phyloP scores from a whole-genome alignment of 257 asterid genomes.

The Solanum etuberosum region DNA sequence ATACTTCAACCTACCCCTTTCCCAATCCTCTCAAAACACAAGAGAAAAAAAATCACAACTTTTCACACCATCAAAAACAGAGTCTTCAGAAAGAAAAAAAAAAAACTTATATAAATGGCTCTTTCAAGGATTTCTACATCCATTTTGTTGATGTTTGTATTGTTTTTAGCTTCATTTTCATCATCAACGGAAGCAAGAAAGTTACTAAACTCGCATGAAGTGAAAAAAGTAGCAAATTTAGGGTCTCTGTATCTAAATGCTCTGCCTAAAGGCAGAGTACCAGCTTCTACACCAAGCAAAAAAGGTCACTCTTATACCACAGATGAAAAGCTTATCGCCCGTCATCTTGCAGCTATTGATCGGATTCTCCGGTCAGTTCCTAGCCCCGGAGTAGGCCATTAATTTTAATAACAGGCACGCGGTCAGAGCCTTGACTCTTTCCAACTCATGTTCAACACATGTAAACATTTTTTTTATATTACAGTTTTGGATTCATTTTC shows the following conservation, averaged over 20 bases:
- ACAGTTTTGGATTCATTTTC: conserved; percentile 2
- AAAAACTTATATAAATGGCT: background rate
- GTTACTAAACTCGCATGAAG: background rate
- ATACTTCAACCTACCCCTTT: background rate
- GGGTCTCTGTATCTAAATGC: conserved; percentile 23
- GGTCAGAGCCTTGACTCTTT: background rate
- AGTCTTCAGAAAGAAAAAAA: background rate
- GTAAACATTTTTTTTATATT: background rate
- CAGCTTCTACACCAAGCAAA: conserved; percentile 38
- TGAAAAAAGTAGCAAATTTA: background rate
- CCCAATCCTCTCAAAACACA: background rate
- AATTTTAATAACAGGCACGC: conserved; percentile 4
- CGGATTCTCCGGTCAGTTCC: conserved; percentile 52
- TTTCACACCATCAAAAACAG: background rate
- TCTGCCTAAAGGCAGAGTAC: conserved; percentile 39
- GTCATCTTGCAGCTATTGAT: conserved; percentile 34
- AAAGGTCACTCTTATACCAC: conserved; percentile 27
- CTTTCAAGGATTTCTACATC: background rate
- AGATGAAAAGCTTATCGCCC: conserved; percentile 30
- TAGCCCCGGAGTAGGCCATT: conserved; percentile 55
- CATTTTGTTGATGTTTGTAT: conserved; percentile 8
- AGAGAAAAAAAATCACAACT: background rate
- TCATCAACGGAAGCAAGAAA: conserved; percentile 29
- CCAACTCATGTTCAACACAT: background rate
- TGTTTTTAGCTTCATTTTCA: conserved; percentile 16